Evolutionary conservation across 352 stramenopile genomes (phyloP).

Genomic region (Phytophthora pinifolia): DNA sequence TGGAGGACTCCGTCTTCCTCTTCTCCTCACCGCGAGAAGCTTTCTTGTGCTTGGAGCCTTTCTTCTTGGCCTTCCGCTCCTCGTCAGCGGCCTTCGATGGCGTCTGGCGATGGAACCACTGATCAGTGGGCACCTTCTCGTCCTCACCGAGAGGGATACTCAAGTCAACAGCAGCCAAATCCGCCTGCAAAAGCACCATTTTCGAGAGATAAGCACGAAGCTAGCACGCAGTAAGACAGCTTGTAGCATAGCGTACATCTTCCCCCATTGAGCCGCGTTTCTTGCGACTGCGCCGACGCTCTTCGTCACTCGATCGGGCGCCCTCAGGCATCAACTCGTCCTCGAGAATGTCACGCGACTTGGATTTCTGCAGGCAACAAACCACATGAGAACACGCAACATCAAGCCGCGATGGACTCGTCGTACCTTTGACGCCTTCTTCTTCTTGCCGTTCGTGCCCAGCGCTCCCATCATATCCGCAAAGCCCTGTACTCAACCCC

Average conservation of each 20-base stretch:
- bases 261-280: conserved; percentile 38
- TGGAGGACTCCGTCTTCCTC: conserved; percentile 42
- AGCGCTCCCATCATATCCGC: conserved; percentile 83
- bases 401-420: not conserved
- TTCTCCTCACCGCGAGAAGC: conserved; percentile 40
- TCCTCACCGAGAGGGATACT: conserved; percentile 73
- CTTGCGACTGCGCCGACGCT: conserved; percentile 53
- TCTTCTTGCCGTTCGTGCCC: conserved; percentile 72
- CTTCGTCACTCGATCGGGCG: conserved; percentile 68
- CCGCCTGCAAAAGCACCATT: conserved; percentile 38
- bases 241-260: conserved; percentile 30
- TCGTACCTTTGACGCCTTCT: conserved; percentile 60
- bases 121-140: conserved; percentile 76
- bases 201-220: not conserved
- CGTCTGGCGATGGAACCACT: conserved; percentile 76
- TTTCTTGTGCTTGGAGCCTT: conserved; percentile 49
- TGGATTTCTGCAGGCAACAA: conserved; percentile 34
- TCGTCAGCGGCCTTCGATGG: conserved; percentile 34
- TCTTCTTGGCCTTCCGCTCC: conserved; percentile 77
- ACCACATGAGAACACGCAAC: not conserved
- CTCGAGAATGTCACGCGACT: conserved; percentile 58
- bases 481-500: conserved; percentile 42
- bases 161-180: conserved; percentile 77
- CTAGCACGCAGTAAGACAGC: not conserved
- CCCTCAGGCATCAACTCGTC: conserved; percentile 82